Evolutionary conservation across 2,329 filamentous ascomycete species (phyloP), one percentile per base, ranked within the genome.

Genomic region (Colletotrichum falcatum): DNA sequence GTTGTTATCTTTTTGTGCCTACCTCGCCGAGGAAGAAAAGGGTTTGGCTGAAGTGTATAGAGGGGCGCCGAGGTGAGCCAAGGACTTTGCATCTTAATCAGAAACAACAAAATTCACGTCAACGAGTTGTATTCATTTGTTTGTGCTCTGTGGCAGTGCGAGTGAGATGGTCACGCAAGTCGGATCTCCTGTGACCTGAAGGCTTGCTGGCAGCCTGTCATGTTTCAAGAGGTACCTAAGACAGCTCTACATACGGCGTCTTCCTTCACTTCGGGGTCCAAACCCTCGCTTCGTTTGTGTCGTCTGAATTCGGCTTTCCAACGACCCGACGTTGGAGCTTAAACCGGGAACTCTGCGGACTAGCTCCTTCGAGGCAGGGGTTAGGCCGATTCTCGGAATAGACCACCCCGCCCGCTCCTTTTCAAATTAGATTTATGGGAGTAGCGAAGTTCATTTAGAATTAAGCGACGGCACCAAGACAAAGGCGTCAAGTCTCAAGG

Each of bases 11-110:
- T 61, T 61, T 39, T 51, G 30, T 23, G 5, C 46, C 30, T 51
- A 30, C 44, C 59, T 39, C 33, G 46, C 23, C 30, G 12, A 61
- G 33, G 30, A 23, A 44, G 33, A 56, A 44, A 61, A 30, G 28
- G 42, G 42, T 37, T 67, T 70, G 63, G 63, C 56, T 58, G 62
- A 30, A 53, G 63, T 66, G 67, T 70, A 66, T 70, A 61, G 67
- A 70, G 63, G 46, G 61, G 42, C n/a, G 49, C 33, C 44, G 49
- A 44, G 54, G 56, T 37, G 44, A 61, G 56, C 67, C 20, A 37
- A 70, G 44, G 37, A 51, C 67, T 66, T 51, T 66, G 56, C 63
- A 70, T 67, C 49, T 51, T 67, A 62, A 70, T 58, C 56, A 61
- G 28, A 61, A 66, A 56, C 16, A 39, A 46, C 58, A 35, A 44